Percentiles rank a stretch among this genome's conserved stretches.
Evolutionary conservation across 306 rosid genomes (phyloP).

Genomic region (Luffa acutangula): DNA sequence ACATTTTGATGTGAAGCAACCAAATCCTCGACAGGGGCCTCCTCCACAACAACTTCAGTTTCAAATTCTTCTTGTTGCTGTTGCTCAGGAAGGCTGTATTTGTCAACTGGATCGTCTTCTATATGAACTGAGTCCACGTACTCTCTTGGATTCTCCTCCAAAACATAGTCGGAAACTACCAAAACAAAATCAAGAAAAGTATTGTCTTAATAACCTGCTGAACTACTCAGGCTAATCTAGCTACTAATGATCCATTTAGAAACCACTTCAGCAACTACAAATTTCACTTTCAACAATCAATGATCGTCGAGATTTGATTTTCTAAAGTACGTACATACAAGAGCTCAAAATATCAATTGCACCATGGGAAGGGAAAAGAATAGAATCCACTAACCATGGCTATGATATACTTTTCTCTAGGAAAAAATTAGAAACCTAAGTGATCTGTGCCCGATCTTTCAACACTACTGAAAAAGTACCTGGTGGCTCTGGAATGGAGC

Average conservation of each 20-base stretch:
- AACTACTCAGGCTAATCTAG: neutral
- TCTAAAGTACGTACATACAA: neutral
- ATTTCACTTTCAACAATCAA: neutral
- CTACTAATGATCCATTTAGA: neutral
- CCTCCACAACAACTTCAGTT: slow-evolving; percentile 70
- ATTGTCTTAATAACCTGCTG: neutral
- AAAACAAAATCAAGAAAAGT: slow-evolving; percentile 13
- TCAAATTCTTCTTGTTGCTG: slow-evolving; percentile 53
- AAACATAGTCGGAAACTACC: slow-evolving; percentile 56
- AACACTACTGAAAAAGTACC: slow-evolving; percentile 31
- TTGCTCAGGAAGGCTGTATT: slow-evolving; percentile 85
- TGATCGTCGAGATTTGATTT: neutral
- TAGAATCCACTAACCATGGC: neutral
- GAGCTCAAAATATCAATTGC: neutral
- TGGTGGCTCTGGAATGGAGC: slow-evolving; percentile 47
- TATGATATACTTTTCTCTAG: neutral
- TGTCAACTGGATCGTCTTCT: slow-evolving; percentile 79
- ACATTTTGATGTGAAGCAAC: slow-evolving; percentile 32
- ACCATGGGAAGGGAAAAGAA: neutral
- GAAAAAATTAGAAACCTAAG: neutral
- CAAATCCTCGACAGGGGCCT: slow-evolving; percentile 51
- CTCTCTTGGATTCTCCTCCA: slow-evolving; percentile 78
- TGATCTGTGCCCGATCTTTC: neutral
- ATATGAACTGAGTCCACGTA: slow-evolving; percentile 56
- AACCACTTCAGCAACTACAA: neutral